phyloP scores from a whole-genome alignment of 2,329 filamentous ascomycete species.

The Diaporthe destruens region DNA sequence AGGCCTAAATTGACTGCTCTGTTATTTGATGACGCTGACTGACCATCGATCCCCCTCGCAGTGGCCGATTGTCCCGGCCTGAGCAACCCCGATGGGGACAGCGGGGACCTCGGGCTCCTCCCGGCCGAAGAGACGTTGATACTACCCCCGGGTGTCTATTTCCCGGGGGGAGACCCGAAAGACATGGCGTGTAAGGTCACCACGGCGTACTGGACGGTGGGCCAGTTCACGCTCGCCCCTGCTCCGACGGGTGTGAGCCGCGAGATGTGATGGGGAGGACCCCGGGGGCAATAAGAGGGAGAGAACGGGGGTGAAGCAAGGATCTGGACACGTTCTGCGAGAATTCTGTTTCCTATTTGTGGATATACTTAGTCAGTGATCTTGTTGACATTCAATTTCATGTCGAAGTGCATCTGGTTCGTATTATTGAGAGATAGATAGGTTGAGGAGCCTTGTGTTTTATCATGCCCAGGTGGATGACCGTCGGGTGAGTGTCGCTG shows the following conservation, averaged over 20 bases:
- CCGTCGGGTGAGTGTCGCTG: no score
- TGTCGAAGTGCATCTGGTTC: no score
- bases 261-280: not conserved
- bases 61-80: slow-evolving; percentile 7
- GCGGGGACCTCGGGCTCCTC: not conserved
- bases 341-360: no score
- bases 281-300: no score
- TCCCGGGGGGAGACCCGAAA: not conserved
- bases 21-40: not conserved
- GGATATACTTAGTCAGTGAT: no score
- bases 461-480: no score
- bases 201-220: not conserved
- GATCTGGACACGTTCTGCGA: no score
- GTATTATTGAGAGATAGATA: no score
- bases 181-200: not conserved
- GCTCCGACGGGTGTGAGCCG: not conserved
- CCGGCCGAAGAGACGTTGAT: slow-evolving; percentile 9
- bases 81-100: not conserved
- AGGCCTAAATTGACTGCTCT: not conserved
- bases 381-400: no score
- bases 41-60: not conserved
- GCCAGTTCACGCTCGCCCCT: slow-evolving; percentile 14
- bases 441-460: no score
- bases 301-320: not conserved
- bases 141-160: not conserved